Evolutionary conservation across 352 stramenopile genomes (phyloP), one percentile per base, ranked within the genome.

Genomic region (Pythium vanterpoolii): DNA sequence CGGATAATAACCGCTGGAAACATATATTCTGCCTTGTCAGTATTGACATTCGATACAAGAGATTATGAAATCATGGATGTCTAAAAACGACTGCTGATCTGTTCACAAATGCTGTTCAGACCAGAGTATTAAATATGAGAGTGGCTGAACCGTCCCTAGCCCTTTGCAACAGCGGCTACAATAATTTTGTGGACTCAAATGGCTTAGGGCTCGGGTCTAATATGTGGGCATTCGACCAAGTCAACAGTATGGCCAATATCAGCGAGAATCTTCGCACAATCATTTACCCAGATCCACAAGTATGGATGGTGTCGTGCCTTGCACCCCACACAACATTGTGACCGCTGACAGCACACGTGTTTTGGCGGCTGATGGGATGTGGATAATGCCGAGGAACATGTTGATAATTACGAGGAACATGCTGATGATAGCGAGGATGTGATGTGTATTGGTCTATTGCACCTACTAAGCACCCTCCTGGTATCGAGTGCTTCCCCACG

Each of bases 91-190:
- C n/a, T n/a, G n/a, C n/a, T n/a, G n/a, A n/a, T n/a, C n/a, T n/a
- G n/a, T n/a, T n/a, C n/a, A n/a, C n/a, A n/a, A n/a, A n/a, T n/a
- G n/a, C n/a, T n/a, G n/a, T n/a, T n/a, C n/a, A 31, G 23, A 30
- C 11, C 24, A 19, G 11, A 19, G 3, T 31, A 58, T 64, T 34
- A 24, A n/a, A 7, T 64, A 21, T 34, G 1, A 26, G 5, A 60
- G 53, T 34, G 2, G 16, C 21, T 13, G 48, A 46, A 45, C 34
- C 21, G 51, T 67, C 60, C 60, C 60, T 67, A 67, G 27, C 60
- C 60, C 46, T 58, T n/a, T 52, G 36, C 36, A 67, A 67, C 60
- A 67, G 60, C 40, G 52, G 60, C 38, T 14, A 14, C 21, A 26
- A 18, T 18, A 43, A 58, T 67, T 67, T 67, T 42, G 52, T 67